Evolutionary conservation across 2,329 filamentous ascomycete genomes (phyloP), one percentile per base, ranked within the genome.

Genomic region (Ploettnerulaceae sp.): DNA sequence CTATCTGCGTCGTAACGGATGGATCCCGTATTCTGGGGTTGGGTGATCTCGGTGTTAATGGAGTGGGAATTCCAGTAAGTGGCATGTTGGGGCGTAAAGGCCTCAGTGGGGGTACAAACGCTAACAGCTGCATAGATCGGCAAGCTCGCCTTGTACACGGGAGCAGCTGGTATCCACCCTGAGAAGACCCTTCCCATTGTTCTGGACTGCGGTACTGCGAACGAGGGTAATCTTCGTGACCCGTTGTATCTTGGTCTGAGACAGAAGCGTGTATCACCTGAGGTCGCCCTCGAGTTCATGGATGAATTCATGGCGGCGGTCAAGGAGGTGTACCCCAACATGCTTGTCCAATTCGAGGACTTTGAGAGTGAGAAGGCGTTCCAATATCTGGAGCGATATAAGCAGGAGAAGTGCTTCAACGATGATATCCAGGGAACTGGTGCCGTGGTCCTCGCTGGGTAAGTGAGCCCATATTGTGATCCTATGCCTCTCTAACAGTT

Each of bases 361-460:
- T 97, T 95, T 69, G 95, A 97, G 74, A 95, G 91, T 62, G 76
- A 80, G 58, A 82, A 82, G 69, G 91, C 93, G 36, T 98, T 97
- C 78, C 85, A 86, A 53, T 91, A 94, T 62, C 79, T 97, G 31
- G 86, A 93, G 65, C 81, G 89, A 51, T 97, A 97, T 71, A 85
- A 88, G 59, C 76, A 90, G 65, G 91, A 95, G 75, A 90, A 87
- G 68, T 94, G 88, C 76, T 98, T 98, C 80, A 97, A 97, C 68
- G 93, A 97, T 64, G 91, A 98, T 65, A 93, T 98, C 64, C 91
- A 97, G 73, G 91, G 91, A 57, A 97, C 93, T 59, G 93, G 93
- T 59, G 89, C 91, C 54, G 93, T 98, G 62, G 89, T 97, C 52
- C 78, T 96, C 45, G 91, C 79, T 54, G 91, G 91, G 74, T 81